phyloP scores from a whole-genome alignment of 1,284 basidiomycete species.

The Golubevia sp. region DNA sequence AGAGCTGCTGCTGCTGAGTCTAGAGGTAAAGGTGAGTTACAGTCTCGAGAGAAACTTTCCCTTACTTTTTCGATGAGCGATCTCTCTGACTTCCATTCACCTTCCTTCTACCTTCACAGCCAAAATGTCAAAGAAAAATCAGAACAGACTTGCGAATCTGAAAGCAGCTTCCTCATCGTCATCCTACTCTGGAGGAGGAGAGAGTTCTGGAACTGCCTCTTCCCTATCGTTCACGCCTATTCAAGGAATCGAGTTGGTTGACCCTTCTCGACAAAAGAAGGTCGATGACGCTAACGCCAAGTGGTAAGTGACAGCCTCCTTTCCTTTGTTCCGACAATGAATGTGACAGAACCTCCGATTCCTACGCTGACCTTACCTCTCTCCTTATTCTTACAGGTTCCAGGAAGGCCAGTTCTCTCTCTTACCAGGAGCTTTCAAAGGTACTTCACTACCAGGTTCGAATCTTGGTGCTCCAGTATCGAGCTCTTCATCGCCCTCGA shows the following conservation, averaged over 20 bases:
- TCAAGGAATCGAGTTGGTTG: conserved; percentile 73
- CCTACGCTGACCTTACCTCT: no score
- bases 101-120: conserved; percentile 65
- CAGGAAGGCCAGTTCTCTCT: conserved; percentile 59
- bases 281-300: conserved; percentile 61
- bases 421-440: conserved; percentile 21
- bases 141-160: conserved; percentile 69
- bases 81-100: conserved; percentile 6
- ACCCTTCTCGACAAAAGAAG: conserved; percentile 56
- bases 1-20: conserved; percentile 82
- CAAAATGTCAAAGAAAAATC: conserved; percentile 95
- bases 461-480: conserved; percentile 8
- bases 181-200: conserved; percentile 42
- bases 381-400: conserved; percentile 11
- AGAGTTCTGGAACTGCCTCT: conserved; percentile 82
- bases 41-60: not conserved
- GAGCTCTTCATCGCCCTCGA: conserved; percentile 10
- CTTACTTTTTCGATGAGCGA: not conserved
- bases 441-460: no score
- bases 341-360: no score
- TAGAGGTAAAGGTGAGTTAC: conserved; percentile 77
- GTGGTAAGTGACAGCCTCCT: conserved; percentile 62
- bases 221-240: conserved; percentile 93
- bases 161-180: conserved; percentile 65
- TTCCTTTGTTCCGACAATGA: no score